A percentile compares a stretch with the other conserved stretches of the same genome.
Evolutionary conservation across 2,329 filamentous ascomycete genomes (phyloP).

Genomic region (Leptosphaerulina australis): DNA sequence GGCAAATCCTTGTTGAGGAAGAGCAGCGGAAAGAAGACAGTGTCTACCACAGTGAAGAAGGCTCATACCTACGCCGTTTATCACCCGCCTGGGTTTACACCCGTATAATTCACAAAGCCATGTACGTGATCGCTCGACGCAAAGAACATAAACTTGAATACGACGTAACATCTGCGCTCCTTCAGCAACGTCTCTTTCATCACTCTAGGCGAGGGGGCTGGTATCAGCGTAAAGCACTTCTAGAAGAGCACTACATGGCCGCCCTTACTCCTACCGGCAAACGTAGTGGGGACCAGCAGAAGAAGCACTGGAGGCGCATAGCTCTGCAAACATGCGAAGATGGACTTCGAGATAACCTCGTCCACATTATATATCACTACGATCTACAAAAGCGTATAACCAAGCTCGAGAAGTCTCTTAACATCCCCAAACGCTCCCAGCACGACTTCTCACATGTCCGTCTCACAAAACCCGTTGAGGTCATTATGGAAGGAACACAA

Average conservation of each 20-base stretch:
- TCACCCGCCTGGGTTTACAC: slow-evolving; percentile 94
- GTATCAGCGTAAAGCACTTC: slow-evolving; percentile 92
- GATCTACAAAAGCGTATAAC: slow-evolving; percentile 92
- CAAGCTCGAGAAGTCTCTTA: slow-evolving; percentile 85
- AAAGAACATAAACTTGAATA: slow-evolving; percentile 83
- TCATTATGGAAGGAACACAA: slow-evolving; percentile 77
- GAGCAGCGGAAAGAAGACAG: slow-evolving; percentile 78
- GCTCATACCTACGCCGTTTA: slow-evolving; percentile 85
- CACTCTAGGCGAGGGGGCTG: slow-evolving; percentile 82
- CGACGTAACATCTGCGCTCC: slow-evolving; percentile 72
- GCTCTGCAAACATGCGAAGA: slow-evolving; percentile 82
- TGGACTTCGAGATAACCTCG: slow-evolving; percentile 84
- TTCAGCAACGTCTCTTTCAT: slow-evolving; percentile 84
- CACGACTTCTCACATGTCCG: slow-evolving; percentile 91
- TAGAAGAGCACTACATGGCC: slow-evolving; percentile 96
- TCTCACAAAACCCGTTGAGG: slow-evolving; percentile 75
- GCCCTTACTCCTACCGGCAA: slow-evolving; percentile 27
- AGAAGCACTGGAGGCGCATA: slow-evolving; percentile 80
- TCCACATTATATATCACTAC: slow-evolving; percentile 91
- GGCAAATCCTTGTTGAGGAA: slow-evolving; percentile 73
- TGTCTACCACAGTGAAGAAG: slow-evolving; percentile 81
- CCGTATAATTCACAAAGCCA: slow-evolving; percentile 86
- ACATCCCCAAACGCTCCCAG: slow-evolving; percentile 81
- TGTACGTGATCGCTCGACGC: slow-evolving; percentile 76
- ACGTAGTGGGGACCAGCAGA: slow-evolving; percentile 63